A percentile compares a stretch with the other conserved stretches of the same genome.
These are phyloP conservation scores for Nitzschia sp. DNA, from an alignment of 108 stramenopile genomes.

Conservation along the genomic window DNA sequence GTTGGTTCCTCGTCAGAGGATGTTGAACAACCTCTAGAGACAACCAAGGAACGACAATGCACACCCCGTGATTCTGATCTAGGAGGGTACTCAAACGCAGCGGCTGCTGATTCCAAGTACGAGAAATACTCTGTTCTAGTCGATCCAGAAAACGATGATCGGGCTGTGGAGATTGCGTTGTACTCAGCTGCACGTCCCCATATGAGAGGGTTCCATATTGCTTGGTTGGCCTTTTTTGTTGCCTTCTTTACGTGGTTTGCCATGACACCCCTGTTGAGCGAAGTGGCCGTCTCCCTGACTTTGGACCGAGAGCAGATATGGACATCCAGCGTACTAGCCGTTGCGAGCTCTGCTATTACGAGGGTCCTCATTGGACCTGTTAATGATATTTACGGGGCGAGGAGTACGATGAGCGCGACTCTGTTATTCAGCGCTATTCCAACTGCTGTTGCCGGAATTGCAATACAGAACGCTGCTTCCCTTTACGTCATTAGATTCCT, in stretches of 20 bases:
- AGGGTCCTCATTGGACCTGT: constrained; percentile 76
- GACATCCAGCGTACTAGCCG: constrained; percentile 64
- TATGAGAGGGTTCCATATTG: constrained; percentile 76
- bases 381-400: constrained; percentile 73
- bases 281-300: constrained; percentile 52
- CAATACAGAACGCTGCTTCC: constrained; percentile 48
- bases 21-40: not conserved
- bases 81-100: constrained; percentile 25
- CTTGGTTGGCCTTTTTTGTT: constrained; percentile 73
- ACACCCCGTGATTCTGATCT: not conserved
- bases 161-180: constrained; percentile 55
- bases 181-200: constrained; percentile 49
- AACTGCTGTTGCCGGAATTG: constrained; percentile 54
- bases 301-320: constrained; percentile 62
- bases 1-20: not conserved
- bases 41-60: not conserved
- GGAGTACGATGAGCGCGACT: constrained; percentile 57
- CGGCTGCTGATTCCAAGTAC: constrained; percentile 59
- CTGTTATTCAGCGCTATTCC: constrained; percentile 75
- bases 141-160: constrained; percentile 53
- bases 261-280: constrained; percentile 65
- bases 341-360: constrained; percentile 61
- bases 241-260: constrained; percentile 89
- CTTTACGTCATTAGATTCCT: constrained; percentile 55
- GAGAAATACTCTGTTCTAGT: constrained; percentile 54